Conservation (phyloP, 495 filamentous ascomycete species). For the Baudoinia panamericana region DNA sequence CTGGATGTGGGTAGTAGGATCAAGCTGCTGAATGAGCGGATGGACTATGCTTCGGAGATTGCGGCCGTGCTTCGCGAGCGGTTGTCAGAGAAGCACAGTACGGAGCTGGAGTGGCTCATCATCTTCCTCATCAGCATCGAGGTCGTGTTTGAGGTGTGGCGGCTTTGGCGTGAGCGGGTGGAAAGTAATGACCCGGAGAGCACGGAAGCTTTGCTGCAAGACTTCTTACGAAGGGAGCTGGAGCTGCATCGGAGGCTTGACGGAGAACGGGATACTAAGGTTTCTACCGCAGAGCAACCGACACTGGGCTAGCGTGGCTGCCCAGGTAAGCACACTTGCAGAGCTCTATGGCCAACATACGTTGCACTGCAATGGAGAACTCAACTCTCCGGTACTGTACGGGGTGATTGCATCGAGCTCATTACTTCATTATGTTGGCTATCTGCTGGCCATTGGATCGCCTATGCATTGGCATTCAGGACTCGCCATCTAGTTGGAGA, state of each 20-base stretch:
- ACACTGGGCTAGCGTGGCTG: too few relatives aligned
- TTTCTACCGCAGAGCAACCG: too few relatives aligned
- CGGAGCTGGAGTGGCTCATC: slow-evolving; percentile 91
- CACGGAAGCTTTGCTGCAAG: slow-evolving; percentile 10
- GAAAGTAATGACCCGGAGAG: slow-evolving; percentile 29
- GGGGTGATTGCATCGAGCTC: too few relatives aligned
- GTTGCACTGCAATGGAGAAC: too few relatives aligned
- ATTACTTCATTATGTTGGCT: too few relatives aligned
- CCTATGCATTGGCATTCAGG: too few relatives aligned
- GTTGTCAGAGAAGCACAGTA: slow-evolving; percentile 77
- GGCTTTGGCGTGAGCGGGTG: slow-evolving; percentile 45
- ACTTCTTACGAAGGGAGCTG: slow-evolving; percentile 17
- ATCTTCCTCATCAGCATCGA: slow-evolving; percentile 88
- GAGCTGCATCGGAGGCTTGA: neutral
- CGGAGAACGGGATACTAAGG: too few relatives aligned
- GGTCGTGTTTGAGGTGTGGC: slow-evolving; percentile 56
- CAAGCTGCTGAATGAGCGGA: slow-evolving; percentile 84
- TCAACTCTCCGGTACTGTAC: too few relatives aligned
- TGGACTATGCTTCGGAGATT: slow-evolving; percentile 95
- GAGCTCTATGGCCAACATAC: too few relatives aligned
- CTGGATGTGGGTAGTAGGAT: slow-evolving; percentile 90
- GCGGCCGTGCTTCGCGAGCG: slow-evolving; percentile 77
- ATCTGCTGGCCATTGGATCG: too few relatives aligned
- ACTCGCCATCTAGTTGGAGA: slow-evolving; percentile 1
- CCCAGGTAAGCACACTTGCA: too few relatives aligned